These are phyloP conservation scores for Syzygium aromaticum DNA, from an alignment of 345 rosid species.

Conservation along the genomic window DNA sequence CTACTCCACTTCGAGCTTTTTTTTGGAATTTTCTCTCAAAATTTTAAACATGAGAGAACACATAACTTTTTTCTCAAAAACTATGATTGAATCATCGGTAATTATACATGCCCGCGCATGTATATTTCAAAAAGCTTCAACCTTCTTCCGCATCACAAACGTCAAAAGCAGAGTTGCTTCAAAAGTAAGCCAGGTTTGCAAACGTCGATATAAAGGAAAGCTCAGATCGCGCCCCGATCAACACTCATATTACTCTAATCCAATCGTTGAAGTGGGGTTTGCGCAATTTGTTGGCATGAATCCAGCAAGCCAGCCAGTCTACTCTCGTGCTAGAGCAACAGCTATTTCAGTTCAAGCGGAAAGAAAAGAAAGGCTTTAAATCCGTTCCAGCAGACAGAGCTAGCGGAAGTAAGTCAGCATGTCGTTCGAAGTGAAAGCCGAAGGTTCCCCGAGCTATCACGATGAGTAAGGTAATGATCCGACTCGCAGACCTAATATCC, in stretches of 20 bases:
- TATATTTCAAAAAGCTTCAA: neutral
- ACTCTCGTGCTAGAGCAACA: neutral
- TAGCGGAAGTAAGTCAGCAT: neutral
- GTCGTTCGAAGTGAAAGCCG: neutral
- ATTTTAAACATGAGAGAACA: neutral
- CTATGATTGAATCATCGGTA: neutral
- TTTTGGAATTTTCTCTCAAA: too few species aligned
- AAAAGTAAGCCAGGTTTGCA: neutral
- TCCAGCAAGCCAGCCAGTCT: accelerated
- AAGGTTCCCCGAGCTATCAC: neutral
- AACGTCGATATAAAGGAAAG: neutral
- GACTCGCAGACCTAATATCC: neutral
- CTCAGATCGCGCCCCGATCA: neutral
- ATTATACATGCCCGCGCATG: neutral
- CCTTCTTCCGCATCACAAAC: neutral
- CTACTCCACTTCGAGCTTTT: too few species aligned
- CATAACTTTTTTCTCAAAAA: neutral
- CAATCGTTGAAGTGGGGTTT: neutral
- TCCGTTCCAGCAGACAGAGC: neutral
- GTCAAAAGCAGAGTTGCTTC: neutral
- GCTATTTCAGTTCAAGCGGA: neutral
- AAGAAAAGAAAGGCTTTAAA: neutral
- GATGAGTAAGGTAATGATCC: neutral
- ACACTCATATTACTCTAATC: neutral
- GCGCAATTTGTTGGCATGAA: neutral